Base-by-base conservation (phyloP, 345 rosid genomes). In the Boechera divaricarpa region DNA sequence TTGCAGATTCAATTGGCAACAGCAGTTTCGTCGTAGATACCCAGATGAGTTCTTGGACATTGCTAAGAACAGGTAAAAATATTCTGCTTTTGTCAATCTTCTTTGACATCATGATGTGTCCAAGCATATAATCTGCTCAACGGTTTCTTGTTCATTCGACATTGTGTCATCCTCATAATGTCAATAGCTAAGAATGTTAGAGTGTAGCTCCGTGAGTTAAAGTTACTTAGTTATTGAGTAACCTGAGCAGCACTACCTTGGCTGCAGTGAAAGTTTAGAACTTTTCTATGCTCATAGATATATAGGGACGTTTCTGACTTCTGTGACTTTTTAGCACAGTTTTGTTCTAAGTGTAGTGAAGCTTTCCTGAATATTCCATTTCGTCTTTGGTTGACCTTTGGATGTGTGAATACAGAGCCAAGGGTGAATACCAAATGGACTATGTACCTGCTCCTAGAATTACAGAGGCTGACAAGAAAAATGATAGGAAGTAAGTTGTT, bases 41-140 rank as follows among this genome's bases (percentile, higher is more conserved):
- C 99, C 99, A 5, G 97, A 95, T 83, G 98, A 92, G 82, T 88
- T 95, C 75, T 82, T 91, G 81, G 90, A 92, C 83, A 91, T 91
- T 81, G 90, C 99, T 67, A 88, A 85, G 73, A 82, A 96, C 61
- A 87, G 92, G 97, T 87, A 63, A 32, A 28, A 54, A 26, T 42
- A 0, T 59, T 52, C 16, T 42, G 28, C 41, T 36, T 60, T 53
- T 62, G 32, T 49, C 6, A 48, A 1, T 67, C 38, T 16, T 49
- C 18, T 63, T 58, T 53, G 39, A 18, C 35, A 58, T 13, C 24
- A 29, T 59, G 15, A 67, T 75, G 8, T 8, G 6, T 38, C 51
- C 32, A 26, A 49, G 52, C 47, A 12, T 45, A 26, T 67, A 47
- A 49, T 28, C 13, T 35, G 10, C 26, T 65, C 36, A 55, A 47